Percentiles rank a stretch among this genome's conserved stretches.
Evolutionary conservation across 2,329 filamentous ascomycete species (phyloP).

Genomic region (Phialophora chinensis): DNA sequence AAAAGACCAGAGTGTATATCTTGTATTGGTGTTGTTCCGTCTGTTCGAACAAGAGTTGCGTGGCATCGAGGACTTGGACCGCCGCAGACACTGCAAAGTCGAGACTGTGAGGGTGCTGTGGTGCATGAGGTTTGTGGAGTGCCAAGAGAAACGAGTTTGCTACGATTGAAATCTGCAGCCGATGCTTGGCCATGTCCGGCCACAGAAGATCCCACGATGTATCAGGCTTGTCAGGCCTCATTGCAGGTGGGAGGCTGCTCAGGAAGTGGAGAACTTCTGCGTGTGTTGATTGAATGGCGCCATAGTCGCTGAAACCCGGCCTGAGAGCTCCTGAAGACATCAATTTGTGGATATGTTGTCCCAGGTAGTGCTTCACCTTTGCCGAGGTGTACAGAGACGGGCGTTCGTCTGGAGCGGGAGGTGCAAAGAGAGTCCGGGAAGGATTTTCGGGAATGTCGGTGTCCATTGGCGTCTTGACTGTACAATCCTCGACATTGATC

Average conservation of each 20-base stretch:
- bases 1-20: constrained; percentile 12
- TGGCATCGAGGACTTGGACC: constrained; percentile 6
- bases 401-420: constrained; percentile 3
- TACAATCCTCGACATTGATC: constrained; percentile 14
- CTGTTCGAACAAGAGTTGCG: constrained; percentile 2
- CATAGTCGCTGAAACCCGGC: constrained; percentile 10
- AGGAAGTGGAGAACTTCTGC: constrained; percentile 8
- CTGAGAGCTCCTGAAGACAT: constrained; percentile 9
- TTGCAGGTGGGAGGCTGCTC: constrained; percentile 13
- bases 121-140: constrained; percentile 16
- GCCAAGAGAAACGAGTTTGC: constrained; percentile 18
- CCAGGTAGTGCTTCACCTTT: constrained; percentile 5
- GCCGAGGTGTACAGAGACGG: constrained; percentile 15
- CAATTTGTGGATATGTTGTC: constrained; percentile 3
- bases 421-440: background rate
- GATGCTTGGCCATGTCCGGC: constrained; percentile 18
- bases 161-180: constrained; percentile 14
- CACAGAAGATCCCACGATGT: constrained; percentile 18
- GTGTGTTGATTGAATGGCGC: constrained; percentile 7
- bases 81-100: constrained; percentile 12
- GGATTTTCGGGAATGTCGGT: constrained; percentile 14
- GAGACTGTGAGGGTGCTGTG: constrained; percentile 3
- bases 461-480: constrained; percentile 10
- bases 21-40: constrained; percentile 12
- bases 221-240: constrained; percentile 12